Evolutionary conservation across 768 basidiomycete species (phyloP), one percentile per base, ranked within the genome.

Genomic region (Lactifluus echinatus): DNA sequence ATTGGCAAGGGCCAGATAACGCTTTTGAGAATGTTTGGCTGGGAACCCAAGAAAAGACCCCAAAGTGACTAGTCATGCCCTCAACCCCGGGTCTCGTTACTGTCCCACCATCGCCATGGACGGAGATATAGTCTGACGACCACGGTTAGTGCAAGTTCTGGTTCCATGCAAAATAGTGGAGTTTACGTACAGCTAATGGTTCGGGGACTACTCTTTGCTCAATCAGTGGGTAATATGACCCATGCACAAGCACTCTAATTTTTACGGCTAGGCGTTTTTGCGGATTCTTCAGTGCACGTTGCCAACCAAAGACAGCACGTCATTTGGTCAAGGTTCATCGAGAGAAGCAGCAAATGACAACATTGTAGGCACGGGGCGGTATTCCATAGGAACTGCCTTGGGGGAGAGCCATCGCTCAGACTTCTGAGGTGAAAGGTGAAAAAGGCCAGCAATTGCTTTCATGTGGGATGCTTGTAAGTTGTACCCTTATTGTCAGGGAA

Each of bases 1-100:
- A 36, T 24, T 43, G 23, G 39, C 2, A 39, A 36, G 43, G 57
- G 15, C 52, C 57, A 58, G 46, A 33, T n/a, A n/a, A n/a, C 39
- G 19, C 31, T 17, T 26, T 33, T 26, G 51, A 34, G 10, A 8
- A 23, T 24, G 37, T 34, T 33, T 24, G 31, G 39, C 31, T 45
- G 12, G 23, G n/a, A n/a, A 24, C 19, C 19, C 29, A 48, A n/a
- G 34, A 34, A 15, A 23, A 21, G 3, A 19, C 15, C n/a, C 39
- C 14, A 24, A 29, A 26, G 17, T 15, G 4, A 31, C 36, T 23
- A 10, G 36, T 28, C 37, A 29, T n/a, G 17, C 11, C 50, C 56
- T 15, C 37, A 29, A 21, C 2, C 26, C 26, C n/a, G 51, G 57
- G 14, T 45, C 36, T 47, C 12, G 8, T 17, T 19, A 15, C n/a